A percentile compares a stretch with the other conserved stretches of the same genome.
These are phyloP conservation scores for Leccinum griseonigrum DNA, from an alignment of 1,284 basidiomycete species.

Conservation along the genomic window DNA sequence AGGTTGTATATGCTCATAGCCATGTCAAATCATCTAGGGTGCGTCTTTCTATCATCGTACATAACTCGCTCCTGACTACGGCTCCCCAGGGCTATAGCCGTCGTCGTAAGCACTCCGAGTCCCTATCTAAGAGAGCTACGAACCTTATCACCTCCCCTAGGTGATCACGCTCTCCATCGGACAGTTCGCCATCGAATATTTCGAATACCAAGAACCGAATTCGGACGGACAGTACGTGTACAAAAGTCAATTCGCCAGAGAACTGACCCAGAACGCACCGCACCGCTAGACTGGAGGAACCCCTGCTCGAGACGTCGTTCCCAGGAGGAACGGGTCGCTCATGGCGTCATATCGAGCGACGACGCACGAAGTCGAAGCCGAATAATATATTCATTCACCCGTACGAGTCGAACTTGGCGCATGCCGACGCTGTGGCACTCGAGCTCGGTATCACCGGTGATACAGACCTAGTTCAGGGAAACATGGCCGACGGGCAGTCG, in stretches of 20 bases:
- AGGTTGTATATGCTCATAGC: slow-evolving; percentile 70
- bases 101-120: slow-evolving; percentile 43
- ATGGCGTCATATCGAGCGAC: slow-evolving; percentile 22
- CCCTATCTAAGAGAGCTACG: not conserved
- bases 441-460: slow-evolving; percentile 50
- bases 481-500: slow-evolving; percentile 30
- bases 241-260: not conserved
- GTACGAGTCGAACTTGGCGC: slow-evolving; percentile 55
- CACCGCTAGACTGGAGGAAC: slow-evolving; percentile 28
- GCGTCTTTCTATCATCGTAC: slow-evolving; percentile 26
- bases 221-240: slow-evolving; percentile 18
- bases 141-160: slow-evolving; percentile 27
- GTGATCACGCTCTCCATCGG: slow-evolving; percentile 52
- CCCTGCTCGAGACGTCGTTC: slow-evolving; percentile 34
- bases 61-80: slow-evolving; percentile 4
- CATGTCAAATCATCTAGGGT: slow-evolving; percentile 68
- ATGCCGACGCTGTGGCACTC: slow-evolving; percentile 57
- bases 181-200: slow-evolving; percentile 55
- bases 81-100: slow-evolving; percentile 46
- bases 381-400: slow-evolving; percentile 62
- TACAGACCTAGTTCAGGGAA: slow-evolving; percentile 39
- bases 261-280: not conserved
- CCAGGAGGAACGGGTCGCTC: slow-evolving; percentile 3
- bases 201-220: slow-evolving; percentile 32
- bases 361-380: slow-evolving; percentile 53